Conservation (phyloP, 345 rosid species). For the Pistacia atlantica region DNA sequence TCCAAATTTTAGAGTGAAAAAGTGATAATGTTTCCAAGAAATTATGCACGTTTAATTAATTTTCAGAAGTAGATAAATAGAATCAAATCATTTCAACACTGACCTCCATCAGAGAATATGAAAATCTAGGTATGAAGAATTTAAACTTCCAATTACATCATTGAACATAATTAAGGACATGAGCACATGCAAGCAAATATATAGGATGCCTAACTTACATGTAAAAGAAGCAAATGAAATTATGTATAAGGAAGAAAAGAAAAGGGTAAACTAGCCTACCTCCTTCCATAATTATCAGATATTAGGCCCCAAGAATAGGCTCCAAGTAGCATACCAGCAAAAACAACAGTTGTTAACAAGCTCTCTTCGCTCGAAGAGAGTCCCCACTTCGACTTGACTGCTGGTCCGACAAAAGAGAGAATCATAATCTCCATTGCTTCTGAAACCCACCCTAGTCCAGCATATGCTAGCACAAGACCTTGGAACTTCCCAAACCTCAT, state of each 20-base stretch:
- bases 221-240: not conserved
- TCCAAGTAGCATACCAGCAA: slow-evolving; percentile 53
- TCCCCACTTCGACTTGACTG: slow-evolving; percentile 42
- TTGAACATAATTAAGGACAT: not conserved
- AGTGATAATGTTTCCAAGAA: not conserved
- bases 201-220: not conserved
- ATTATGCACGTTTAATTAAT: not conserved
- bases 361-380: slow-evolving; percentile 45
- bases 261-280: slow-evolving; percentile 9
- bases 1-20: no score
- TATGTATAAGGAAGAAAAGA: not conserved
- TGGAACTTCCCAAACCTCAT: slow-evolving; percentile 50
- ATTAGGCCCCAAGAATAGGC: slow-evolving; percentile 54
- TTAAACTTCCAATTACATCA: not conserved
- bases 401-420: slow-evolving; percentile 50
- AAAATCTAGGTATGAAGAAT: not conserved
- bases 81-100: not conserved
- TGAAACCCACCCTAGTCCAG: slow-evolving; percentile 46
- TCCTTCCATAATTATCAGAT: slow-evolving; percentile 47
- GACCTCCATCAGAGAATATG: not conserved
- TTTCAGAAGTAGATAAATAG: not conserved
- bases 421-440: slow-evolving; percentile 62
- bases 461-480: slow-evolving; percentile 39
- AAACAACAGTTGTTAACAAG: slow-evolving; percentile 39
- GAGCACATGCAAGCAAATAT: not conserved